Evolutionary conservation across 2,329 filamentous ascomycete species (phyloP).

Genomic region (Emydomyces testavorans): DNA sequence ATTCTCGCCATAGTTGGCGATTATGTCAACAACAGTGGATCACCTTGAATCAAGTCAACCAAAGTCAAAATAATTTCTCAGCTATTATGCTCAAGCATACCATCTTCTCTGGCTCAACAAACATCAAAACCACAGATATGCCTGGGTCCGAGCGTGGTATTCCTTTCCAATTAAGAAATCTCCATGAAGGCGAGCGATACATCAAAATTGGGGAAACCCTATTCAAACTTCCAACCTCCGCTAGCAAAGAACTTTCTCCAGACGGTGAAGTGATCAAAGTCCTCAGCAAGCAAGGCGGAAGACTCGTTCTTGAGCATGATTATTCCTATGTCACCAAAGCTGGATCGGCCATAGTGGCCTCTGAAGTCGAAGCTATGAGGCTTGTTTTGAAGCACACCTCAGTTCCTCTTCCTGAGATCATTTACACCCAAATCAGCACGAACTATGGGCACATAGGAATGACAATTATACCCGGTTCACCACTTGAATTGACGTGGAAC

Average conservation of each 20-base stretch:
- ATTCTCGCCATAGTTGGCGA: too few species aligned
- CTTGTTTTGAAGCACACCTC: conserved; percentile 16
- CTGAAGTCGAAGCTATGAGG: conserved; percentile 11
- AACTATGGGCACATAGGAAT: conserved; percentile 15
- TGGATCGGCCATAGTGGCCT: conserved; percentile 2
- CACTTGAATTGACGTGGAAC: conserved; percentile 17
- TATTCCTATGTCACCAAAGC: conserved; percentile 10
- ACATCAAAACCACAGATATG: too few species aligned
- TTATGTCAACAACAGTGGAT: too few species aligned
- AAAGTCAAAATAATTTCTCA: too few species aligned
- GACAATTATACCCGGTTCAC: conserved; percentile 15
- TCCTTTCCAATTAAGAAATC: conserved; percentile 7
- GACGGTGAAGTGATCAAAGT: conserved; percentile 12
- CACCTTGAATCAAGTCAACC: too few species aligned
- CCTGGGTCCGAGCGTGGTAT: conserved; percentile 7
- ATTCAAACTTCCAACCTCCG: neutral
- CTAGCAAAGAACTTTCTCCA: neutral
- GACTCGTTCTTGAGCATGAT: conserved; percentile 10
- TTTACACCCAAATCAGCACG: conserved; percentile 4
- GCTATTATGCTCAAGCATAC: too few species aligned
- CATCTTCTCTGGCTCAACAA: too few species aligned
- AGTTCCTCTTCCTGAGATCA: conserved; percentile 18
- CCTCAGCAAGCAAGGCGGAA: conserved; percentile 11
- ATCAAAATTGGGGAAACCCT: conserved; percentile 3
- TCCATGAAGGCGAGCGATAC: conserved; percentile 12